Percentiles rank a stretch among this genome's conserved stretches.
Evolutionary conservation across 2,329 filamentous ascomycete genomes (phyloP).

Genomic region (Aureobasidium sp.): DNA sequence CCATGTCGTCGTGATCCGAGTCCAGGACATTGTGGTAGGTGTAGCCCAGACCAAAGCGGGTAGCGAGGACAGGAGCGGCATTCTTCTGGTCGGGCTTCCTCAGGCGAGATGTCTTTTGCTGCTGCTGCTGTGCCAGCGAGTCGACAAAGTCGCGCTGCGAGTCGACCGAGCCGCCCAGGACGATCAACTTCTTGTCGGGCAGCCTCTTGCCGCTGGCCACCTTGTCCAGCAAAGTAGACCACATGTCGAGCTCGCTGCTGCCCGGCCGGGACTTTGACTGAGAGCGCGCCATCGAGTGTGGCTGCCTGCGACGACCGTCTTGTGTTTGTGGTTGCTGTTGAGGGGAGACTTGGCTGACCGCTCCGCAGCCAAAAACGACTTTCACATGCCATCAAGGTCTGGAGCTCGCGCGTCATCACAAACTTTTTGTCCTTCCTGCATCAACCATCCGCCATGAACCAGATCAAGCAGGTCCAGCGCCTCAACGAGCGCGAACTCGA

Average conservation of each 20-base stretch:
- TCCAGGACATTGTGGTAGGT: conserved; percentile 94
- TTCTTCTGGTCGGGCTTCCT: conserved; percentile 19
- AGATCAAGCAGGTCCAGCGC: conserved; percentile 83
- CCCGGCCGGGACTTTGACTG: conserved; percentile 7
- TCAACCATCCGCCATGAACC: conserved; percentile 64
- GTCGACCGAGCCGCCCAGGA: conserved; percentile 76
- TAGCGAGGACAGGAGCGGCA: conserved; percentile 66
- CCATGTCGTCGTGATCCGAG: conserved; percentile 86
- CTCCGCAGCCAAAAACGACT: not conserved
- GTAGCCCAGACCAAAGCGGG: conserved; percentile 87
- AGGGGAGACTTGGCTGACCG: not conserved
- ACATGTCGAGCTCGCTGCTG: conserved; percentile 68
- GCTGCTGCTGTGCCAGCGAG: conserved; percentile 54
- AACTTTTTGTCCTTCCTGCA: not conserved
- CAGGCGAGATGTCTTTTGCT: conserved; percentile 1
- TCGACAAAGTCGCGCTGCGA: conserved; percentile 82
- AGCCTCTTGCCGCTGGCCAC: conserved; percentile 85
- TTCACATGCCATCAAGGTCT: conserved; percentile 13
- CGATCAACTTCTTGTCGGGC: conserved; percentile 83
- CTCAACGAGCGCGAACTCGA: conserved; percentile 95
- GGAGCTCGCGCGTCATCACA: not conserved
- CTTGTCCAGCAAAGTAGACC: conserved; percentile 86
- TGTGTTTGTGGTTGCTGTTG: not conserved
- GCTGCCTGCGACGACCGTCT: not conserved
- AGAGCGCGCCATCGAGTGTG: conserved; percentile 1